phyloP scores from a whole-genome alignment of 1,284 basidiomycete species.

The Kwoniella shivajii region DNA sequence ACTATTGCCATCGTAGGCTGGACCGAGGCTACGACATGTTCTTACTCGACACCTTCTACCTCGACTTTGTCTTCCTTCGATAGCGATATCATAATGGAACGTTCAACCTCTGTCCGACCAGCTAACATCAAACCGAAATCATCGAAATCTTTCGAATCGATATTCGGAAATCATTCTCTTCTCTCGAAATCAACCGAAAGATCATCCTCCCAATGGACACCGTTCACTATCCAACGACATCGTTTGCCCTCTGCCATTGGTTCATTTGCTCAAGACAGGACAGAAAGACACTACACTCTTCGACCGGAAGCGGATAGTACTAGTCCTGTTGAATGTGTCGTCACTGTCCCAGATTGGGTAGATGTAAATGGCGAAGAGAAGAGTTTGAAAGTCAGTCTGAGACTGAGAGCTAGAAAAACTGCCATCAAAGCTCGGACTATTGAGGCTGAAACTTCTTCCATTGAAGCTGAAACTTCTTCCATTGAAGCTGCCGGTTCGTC shows the following conservation, averaged over 20 bases:
- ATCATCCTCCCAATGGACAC: slow-evolving; percentile 17
- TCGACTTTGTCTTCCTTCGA: neutral
- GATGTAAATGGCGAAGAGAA: slow-evolving; percentile 42
- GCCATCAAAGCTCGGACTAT: neutral
- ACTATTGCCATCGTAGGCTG: slow-evolving; percentile 37
- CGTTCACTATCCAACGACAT: slow-evolving; percentile 41
- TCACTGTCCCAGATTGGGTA: slow-evolving; percentile 49
- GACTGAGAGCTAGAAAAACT: slow-evolving; percentile 34
- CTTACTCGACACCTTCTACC: neutral
- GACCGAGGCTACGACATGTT: slow-evolving; percentile 12
- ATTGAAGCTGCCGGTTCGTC: neutral
- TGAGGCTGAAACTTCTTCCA: neutral
- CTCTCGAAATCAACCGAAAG: slow-evolving; percentile 2
- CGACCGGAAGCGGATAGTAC: slow-evolving; percentile 22
- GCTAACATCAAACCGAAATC: slow-evolving; percentile 5
- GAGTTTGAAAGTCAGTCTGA: slow-evolving; percentile 38
- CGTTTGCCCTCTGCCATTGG: slow-evolving; percentile 28
- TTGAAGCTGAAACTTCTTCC: neutral
- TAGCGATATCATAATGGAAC: slow-evolving; percentile 4
- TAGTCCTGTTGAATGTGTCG: slow-evolving; percentile 44
- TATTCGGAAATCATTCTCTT: slow-evolving; percentile 23
- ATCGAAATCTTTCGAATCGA: slow-evolving; percentile 8
- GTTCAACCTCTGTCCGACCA: neutral
- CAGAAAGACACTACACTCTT: slow-evolving; percentile 35
- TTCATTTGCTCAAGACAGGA: slow-evolving; percentile 1